Evolutionary conservation across 2,329 filamentous ascomycete genomes (phyloP).

Genomic region (Scedosporium apiospermum): DNA sequence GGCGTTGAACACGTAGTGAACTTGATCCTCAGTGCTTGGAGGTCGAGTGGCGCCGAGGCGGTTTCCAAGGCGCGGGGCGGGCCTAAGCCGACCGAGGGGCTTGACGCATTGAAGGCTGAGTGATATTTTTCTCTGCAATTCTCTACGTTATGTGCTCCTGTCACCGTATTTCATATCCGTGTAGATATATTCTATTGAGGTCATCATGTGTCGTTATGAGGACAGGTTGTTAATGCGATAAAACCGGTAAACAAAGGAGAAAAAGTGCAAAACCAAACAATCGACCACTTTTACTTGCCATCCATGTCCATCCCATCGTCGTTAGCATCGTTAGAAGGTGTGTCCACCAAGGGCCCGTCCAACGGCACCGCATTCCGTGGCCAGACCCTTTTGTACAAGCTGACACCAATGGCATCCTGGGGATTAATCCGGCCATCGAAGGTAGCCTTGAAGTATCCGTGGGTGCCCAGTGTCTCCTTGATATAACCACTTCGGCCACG

Average conservation of each 20-base stretch:
- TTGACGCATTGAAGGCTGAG: not conserved
- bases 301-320: constrained; percentile 7
- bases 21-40: constrained; percentile 87
- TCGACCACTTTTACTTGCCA: not conserved
- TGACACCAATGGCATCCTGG: constrained; percentile 86
- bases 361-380: constrained; percentile 56
- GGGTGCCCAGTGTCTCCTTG: constrained; percentile 89
- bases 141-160: not conserved
- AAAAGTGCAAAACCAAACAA: not conserved
- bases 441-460: constrained; percentile 99
- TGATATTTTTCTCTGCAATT: not conserved
- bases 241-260: constrained; percentile 1
- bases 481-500: constrained; percentile 80
- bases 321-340: constrained; percentile 11
- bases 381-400: constrained; percentile 77
- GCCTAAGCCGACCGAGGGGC: constrained; percentile 40
- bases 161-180: not conserved
- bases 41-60: constrained; percentile 70
- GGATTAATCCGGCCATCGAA: constrained; percentile 96
- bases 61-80: constrained; percentile 44
- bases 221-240: constrained; percentile 1
- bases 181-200: constrained; percentile 5
- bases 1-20: constrained; percentile 81
- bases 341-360: constrained; percentile 31
- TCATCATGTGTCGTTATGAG: constrained; percentile 7